Conservation (phyloP, 768 basidiomycete species). For the Lactifluus volemus region DNA sequence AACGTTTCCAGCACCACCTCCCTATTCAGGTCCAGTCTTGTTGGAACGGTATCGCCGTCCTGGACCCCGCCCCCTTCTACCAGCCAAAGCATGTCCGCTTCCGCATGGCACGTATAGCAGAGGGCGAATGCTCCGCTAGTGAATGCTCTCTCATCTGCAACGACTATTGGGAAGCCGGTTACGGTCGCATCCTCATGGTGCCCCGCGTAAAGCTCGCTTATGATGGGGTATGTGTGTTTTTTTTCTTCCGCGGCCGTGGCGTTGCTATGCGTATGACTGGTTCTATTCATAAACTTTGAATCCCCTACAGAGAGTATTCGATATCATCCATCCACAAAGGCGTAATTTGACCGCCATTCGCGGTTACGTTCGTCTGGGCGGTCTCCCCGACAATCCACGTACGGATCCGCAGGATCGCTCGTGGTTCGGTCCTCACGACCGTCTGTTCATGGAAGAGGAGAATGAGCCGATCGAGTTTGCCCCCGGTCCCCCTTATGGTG, state of each 20-base stretch:
- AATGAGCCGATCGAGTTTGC: constrained; percentile 64
- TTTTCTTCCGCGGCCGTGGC: not conserved
- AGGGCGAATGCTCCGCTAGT: constrained; percentile 88
- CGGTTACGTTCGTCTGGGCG: constrained; percentile 91
- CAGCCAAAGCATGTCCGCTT: constrained; percentile 83
- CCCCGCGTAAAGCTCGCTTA: constrained; percentile 95
- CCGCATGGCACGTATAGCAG: constrained; percentile 86
- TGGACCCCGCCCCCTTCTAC: constrained; percentile 96
- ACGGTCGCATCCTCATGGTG: constrained; percentile 96
- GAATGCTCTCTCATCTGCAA: constrained; percentile 98
- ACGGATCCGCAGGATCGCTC: constrained; percentile 96
- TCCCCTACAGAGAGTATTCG: constrained; percentile 68
- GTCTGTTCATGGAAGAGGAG: constrained; percentile 88
- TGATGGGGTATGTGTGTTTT: constrained; percentile 48
- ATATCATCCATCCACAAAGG: constrained; percentile 85
- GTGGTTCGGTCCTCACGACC: constrained; percentile 97
- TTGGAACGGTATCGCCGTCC: constrained; percentile 96
- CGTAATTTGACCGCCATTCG: constrained; percentile 94
- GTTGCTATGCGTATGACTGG: not conserved
- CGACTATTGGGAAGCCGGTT: constrained; percentile 95
- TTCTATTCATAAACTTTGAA: not conserved
- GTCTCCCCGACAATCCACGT: constrained; percentile 89
- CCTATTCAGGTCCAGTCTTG: constrained; percentile 96
- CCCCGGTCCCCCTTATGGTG: constrained; percentile 81
- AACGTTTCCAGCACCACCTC: constrained; percentile 84